Percentiles rank a stretch among this genome's conserved stretches.
Conservation (phyloP, 2,329 filamentous ascomycete genomes). For the Simplicillium sp. region DNA sequence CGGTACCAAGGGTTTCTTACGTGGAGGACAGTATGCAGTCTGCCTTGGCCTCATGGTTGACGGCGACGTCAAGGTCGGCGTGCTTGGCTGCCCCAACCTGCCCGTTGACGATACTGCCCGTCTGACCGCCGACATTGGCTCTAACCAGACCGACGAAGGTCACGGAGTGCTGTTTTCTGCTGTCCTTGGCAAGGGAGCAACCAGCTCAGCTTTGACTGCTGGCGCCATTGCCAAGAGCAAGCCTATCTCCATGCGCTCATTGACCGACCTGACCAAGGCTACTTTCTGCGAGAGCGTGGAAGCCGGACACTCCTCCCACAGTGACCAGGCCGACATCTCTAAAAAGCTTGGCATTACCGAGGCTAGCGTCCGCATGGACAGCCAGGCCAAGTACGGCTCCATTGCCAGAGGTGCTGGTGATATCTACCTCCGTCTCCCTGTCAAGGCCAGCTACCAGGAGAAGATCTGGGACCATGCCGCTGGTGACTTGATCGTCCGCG, state of each 20-base stretch:
- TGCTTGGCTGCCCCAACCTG: constrained; percentile 91
- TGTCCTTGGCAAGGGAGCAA: constrained; percentile 68
- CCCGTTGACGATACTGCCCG: constrained; percentile 66
- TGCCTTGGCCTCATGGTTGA: constrained; percentile 88
- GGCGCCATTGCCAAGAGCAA: constrained; percentile 40
- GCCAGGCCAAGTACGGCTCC: constrained; percentile 93
- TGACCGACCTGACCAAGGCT: constrained; percentile 65
- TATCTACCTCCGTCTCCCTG: constrained; percentile 84
- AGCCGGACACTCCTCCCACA: constrained; percentile 82
- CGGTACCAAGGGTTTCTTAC: constrained; percentile 92
- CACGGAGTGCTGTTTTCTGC: constrained; percentile 86
- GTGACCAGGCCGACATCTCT: constrained; percentile 74
- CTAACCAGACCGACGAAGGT: constrained; percentile 64
- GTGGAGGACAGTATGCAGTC: constrained; percentile 94
- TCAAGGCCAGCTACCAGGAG: constrained; percentile 82
- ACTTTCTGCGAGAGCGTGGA: constrained; percentile 98
- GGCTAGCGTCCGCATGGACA: constrained; percentile 92
- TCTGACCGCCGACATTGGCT: constrained; percentile 58
- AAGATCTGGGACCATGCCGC: constrained; percentile 99
- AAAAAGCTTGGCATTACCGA: constrained; percentile 76
- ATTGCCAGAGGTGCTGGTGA: constrained; percentile 92
- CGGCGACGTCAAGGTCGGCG: constrained; percentile 87
- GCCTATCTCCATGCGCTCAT: constrained; percentile 68
- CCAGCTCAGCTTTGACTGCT: constrained; percentile 60
- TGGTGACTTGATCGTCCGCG: constrained; percentile 85